Evolutionary conservation across 2,329 filamentous ascomycete genomes (phyloP), one percentile per base, ranked within the genome.

Genomic region (Alternaria triticina): DNA sequence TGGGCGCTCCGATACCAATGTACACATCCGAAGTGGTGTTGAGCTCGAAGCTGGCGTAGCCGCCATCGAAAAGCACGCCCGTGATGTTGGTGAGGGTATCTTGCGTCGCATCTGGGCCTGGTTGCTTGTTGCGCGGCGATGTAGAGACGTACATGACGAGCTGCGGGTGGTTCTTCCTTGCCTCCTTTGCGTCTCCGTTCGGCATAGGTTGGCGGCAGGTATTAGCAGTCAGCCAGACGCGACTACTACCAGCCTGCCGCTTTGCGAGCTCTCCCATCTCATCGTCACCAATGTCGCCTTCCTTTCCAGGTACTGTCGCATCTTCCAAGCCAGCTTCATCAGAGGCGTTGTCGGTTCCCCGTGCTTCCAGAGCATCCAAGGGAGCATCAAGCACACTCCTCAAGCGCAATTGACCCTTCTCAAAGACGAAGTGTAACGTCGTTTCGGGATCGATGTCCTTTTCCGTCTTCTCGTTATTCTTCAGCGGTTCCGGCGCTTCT

Each of bases 201-300:
- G 85, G 83, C 20, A 80, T 77, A 12, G 95, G 96, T 72, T 96
- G 93, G 25, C 88, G 80, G 79, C 96, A 99, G 1, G 92, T 94
- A 69, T 94, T 98, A 46, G 94, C 89, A 3, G 94, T 94, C 57
- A 99, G 86, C 78, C 91, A 97, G 4, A 98, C 83, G 15, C 79
- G 79, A 23, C 80, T 75, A 23, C 25, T 17, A 5, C 75, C 73
- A 28, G 71, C 57, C 45, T 79, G 77, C 23, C 75, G 70, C 51
- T 71, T 75, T 25, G 61, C 59, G 57, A 74, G 8, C 30, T 59
- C 59, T 10, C 60, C 61, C 1, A 5, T 20, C 9, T 17, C 43
- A 4, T 57, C 59, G 7, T 60, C 61, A 3, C 3, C 28, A 13
- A 13, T 25, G 1, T 50, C 60, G 3, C n/a, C 51, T 4, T 54